Conservation (phyloP, 805 yeast species). For the Groenewaldozyma tartarivorans region DNA sequence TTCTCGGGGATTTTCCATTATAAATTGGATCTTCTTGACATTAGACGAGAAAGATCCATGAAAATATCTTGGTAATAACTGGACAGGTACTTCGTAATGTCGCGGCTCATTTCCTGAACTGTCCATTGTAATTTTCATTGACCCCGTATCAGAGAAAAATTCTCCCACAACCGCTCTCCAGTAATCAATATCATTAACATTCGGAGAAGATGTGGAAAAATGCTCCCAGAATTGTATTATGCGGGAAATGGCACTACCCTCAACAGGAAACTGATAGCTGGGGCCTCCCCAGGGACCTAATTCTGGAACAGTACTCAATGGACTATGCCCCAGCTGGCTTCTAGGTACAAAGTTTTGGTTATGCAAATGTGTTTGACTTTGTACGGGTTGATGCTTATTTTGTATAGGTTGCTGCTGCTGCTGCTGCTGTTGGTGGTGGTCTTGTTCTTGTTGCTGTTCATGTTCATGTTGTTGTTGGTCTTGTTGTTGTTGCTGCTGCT, state of each 20-base stretch:
- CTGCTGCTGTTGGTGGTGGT: constrained; percentile 8
- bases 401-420: constrained; percentile 16
- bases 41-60: constrained; percentile 44
- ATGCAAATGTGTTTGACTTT: constrained; percentile 13
- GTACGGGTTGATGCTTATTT: constrained; percentile 17
- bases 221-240: constrained; percentile 42
- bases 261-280: too few species aligned
- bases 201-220: constrained; percentile 28
- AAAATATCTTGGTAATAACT: constrained; percentile 57
- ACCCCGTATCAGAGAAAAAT: constrained; percentile 44
- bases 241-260: constrained; percentile 42
- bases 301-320: background rate
- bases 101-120: constrained; percentile 29
- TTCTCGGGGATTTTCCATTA: constrained; percentile 37
- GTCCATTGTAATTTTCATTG: constrained; percentile 34
- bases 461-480: constrained; percentile 11
- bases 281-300: constrained; percentile 23
- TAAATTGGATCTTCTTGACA: constrained; percentile 42
- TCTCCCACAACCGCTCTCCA: constrained; percentile 44
- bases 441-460: constrained; percentile 9
- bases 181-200: constrained; percentile 32
- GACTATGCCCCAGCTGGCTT: background rate
- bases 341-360: too few species aligned
- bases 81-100: constrained; percentile 54
- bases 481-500: constrained; percentile 13